Conservation (phyloP, 495 filamentous ascomycete species). For the Aspergillus funiculosus region DNA sequence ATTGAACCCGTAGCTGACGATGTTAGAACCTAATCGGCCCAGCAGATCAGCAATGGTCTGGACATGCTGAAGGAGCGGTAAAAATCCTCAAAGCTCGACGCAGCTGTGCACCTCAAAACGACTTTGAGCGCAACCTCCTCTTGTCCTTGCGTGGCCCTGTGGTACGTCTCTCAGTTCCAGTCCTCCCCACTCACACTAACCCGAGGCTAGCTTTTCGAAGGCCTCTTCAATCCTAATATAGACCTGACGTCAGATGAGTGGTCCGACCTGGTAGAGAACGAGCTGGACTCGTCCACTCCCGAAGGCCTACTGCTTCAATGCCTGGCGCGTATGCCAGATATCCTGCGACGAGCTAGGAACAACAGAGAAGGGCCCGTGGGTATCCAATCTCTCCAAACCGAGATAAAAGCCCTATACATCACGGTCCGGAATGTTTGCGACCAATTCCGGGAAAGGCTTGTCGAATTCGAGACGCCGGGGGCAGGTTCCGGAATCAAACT, state of each 20-base stretch:
- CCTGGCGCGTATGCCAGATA: slow-evolving; percentile 24
- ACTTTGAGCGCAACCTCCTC: slow-evolving; percentile 36
- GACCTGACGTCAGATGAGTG: slow-evolving; percentile 32
- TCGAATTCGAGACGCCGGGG: slow-evolving; percentile 4
- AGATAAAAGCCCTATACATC: slow-evolving; percentile 25
- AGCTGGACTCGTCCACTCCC: slow-evolving; percentile 21
- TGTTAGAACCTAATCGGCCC: slow-evolving; percentile 4
- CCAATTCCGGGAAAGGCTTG: slow-evolving; percentile 12
- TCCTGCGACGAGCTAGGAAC: slow-evolving; percentile 23
- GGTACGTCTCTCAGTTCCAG: slow-evolving; percentile 19
- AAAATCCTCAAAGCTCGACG: slow-evolving; percentile 37
- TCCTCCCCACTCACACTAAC: background rate
- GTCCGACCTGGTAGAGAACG: slow-evolving; percentile 28
- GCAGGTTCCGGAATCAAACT: background rate
- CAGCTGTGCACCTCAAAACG: slow-evolving; percentile 25
- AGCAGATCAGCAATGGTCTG: slow-evolving; percentile 8
- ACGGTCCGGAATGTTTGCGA: slow-evolving; percentile 20
- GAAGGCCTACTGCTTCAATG: slow-evolving; percentile 29
- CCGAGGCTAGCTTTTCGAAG: slow-evolving; percentile 43
- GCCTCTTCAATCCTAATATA: slow-evolving; percentile 35
- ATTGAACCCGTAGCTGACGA: slow-evolving; percentile 9
- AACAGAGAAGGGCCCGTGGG: slow-evolving; percentile 10
- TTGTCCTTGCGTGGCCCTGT: slow-evolving; percentile 36
- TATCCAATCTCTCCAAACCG: slow-evolving; percentile 15
- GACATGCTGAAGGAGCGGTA: slow-evolving; percentile 39